Conservation (phyloP, 345 rosid species). For the Melastoma malabathricum region DNA sequence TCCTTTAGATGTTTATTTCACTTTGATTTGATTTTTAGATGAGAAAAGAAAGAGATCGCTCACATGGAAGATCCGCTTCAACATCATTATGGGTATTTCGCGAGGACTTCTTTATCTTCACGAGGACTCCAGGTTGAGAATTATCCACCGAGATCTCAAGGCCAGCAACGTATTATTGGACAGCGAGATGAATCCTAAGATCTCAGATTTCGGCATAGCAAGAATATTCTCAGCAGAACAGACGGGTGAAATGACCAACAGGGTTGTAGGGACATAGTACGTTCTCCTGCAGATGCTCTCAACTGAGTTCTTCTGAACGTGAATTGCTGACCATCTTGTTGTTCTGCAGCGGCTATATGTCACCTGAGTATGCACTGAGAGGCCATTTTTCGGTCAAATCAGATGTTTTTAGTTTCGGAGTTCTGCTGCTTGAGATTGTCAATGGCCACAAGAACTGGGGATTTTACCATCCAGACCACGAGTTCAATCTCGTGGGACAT, state of each 20-base stretch:
- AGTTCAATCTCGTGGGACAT: constrained; percentile 19
- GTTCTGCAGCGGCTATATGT: constrained; percentile 27
- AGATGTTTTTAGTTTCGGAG: constrained; percentile 34
- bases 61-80: constrained; percentile 19
- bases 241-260: constrained; percentile 13
- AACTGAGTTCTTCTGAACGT: neutral
- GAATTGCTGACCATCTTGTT: neutral
- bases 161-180: constrained; percentile 24
- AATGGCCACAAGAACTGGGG: constrained; percentile 22
- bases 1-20: neutral
- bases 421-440: constrained; percentile 26
- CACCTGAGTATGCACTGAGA: constrained; percentile 31
- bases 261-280: constrained; percentile 30
- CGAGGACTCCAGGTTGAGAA: constrained; percentile 24
- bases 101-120: constrained; percentile 30
- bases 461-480: constrained; percentile 6
- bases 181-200: constrained; percentile 20
- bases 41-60: constrained; percentile 6
- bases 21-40: constrained; percentile 7
- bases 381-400: constrained; percentile 32
- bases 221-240: constrained; percentile 16
- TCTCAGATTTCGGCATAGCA: constrained; percentile 31
- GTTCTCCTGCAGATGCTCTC: neutral
- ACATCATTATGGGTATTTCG: constrained; percentile 25
- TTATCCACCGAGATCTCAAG: constrained; percentile 31